A percentile compares a stretch with the other conserved stretches of the same genome.
Evolutionary conservation across 1,284 basidiomycete species (phyloP).

Genomic region (Salmacisia buchloeana): DNA sequence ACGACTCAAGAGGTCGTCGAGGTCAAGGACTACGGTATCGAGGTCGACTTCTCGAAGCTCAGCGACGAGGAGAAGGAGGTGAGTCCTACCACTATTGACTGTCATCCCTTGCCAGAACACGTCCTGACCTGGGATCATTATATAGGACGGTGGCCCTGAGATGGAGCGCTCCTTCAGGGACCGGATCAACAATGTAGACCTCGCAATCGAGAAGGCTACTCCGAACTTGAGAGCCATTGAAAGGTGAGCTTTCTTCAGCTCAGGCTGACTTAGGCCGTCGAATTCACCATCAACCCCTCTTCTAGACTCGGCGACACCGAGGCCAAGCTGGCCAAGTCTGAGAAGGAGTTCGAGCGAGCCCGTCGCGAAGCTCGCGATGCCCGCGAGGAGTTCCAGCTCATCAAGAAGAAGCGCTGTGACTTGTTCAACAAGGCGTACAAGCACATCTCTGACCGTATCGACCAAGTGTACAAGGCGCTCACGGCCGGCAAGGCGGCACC

Average conservation of each 20-base stretch:
- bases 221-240: constrained; percentile 96
- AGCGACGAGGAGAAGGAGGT: constrained; percentile 72
- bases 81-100: background rate
- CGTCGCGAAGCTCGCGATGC: constrained; percentile 77
- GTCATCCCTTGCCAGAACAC: no score
- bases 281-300: background rate
- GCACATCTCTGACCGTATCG: constrained; percentile 89
- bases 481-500: constrained; percentile 88
- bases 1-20: constrained; percentile 66
- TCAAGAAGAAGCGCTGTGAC: constrained; percentile 66
- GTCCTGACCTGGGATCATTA: no score
- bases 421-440: constrained; percentile 93
- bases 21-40: constrained; percentile 78
- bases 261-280: background rate
- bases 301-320: constrained; percentile 85
- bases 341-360: constrained; percentile 58
- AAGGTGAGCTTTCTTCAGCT: constrained; percentile 54
- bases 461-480: constrained; percentile 93
- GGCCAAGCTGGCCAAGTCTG: constrained; percentile 57
- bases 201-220: constrained; percentile 87
- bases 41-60: constrained; percentile 73
- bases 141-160: constrained; percentile 62
- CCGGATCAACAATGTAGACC: constrained; percentile 34
- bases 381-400: constrained; percentile 79
- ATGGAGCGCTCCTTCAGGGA: constrained; percentile 67